Percentiles rank a stretch among this genome's conserved stretches.
phyloP scores from a whole-genome alignment of 1,139 yeast species.

The Citeromyces siamensis region DNA sequence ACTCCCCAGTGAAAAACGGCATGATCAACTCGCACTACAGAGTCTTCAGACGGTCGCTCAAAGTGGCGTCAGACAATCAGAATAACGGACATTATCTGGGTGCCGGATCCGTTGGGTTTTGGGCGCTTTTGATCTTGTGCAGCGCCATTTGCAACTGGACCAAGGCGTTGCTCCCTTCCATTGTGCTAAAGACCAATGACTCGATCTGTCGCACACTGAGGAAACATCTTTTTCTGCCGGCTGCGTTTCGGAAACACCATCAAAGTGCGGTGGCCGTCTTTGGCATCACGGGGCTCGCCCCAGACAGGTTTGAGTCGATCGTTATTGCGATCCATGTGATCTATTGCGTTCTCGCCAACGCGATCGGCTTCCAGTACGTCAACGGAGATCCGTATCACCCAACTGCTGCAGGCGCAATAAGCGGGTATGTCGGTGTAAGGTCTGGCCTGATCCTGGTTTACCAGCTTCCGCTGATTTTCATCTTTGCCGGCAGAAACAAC shows the following conservation, averaged over 20 bases:
- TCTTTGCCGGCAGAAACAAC: conserved; percentile 63
- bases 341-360: conserved; percentile 20
- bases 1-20: conserved; percentile 7
- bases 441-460: conserved; percentile 42
- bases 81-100: conserved; percentile 35
- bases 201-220: conserved; percentile 25
- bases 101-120: conserved; percentile 32
- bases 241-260: conserved; percentile 29
- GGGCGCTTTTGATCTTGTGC: conserved; percentile 31
- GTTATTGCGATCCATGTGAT: conserved; percentile 33
- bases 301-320: conserved; percentile 52
- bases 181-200: conserved; percentile 22
- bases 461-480: conserved; percentile 38
- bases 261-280: conserved; percentile 23
- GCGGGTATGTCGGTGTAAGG: conserved; percentile 49
- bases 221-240: conserved; percentile 33
- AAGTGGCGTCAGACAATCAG: conserved; percentile 22
- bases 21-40: conserved; percentile 15
- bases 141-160: conserved; percentile 32
- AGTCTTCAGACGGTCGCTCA: conserved; percentile 23
- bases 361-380: conserved; percentile 27
- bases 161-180: conserved; percentile 23
- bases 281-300: conserved; percentile 29
- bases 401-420: conserved; percentile 27
- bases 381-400: conserved; percentile 26